Evolutionary conservation across 1,284 basidiomycete species (phyloP).

Genomic region (Paramarasmius palmivorus): DNA sequence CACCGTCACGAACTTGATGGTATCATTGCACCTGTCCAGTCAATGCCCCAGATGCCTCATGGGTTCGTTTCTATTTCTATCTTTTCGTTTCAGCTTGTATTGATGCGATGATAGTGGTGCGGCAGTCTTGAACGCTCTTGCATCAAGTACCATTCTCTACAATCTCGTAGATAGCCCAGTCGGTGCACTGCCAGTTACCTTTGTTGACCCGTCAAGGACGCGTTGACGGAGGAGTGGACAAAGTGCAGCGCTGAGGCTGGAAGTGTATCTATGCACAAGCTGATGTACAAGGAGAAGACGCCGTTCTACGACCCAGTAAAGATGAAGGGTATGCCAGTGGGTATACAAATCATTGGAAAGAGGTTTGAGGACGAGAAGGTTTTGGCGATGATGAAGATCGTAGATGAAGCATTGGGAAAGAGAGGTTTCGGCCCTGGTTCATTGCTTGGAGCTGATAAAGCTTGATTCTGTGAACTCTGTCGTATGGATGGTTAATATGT

Average conservation of each 20-base stretch:
- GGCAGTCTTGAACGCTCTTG: conserved; percentile 53
- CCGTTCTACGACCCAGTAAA: conserved; percentile 68
- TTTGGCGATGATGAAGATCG: conserved; percentile 77
- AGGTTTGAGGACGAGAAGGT: conserved; percentile 89
- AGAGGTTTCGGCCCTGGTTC: conserved; percentile 54
- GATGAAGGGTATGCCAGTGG: conserved; percentile 82
- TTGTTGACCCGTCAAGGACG: conserved; percentile 69
- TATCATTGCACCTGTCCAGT: conserved; percentile 75
- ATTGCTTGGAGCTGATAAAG: not conserved
- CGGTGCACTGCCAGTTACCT: conserved; percentile 80
- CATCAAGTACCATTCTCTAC: conserved; percentile 53
- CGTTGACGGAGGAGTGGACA: conserved; percentile 59
- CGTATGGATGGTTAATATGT: too few relatives aligned
- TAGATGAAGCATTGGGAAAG: conserved; percentile 67
- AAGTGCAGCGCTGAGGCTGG: conserved; percentile 38
- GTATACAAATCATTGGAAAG: conserved; percentile 79
- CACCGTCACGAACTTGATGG: conserved; percentile 68
- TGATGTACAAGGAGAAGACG: conserved; percentile 53
- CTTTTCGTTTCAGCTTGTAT: conserved; percentile 1
- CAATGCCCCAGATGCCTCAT: conserved; percentile 72
- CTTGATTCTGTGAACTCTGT: too few relatives aligned
- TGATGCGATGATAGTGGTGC: conserved; percentile 40
- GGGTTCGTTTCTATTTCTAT: conserved; percentile 41
- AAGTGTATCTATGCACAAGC: conserved; percentile 55
- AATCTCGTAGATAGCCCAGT: conserved; percentile 82